phyloP scores from a whole-genome alignment of 305 asterid species.

The Fraxinus xanthoxyloides region DNA sequence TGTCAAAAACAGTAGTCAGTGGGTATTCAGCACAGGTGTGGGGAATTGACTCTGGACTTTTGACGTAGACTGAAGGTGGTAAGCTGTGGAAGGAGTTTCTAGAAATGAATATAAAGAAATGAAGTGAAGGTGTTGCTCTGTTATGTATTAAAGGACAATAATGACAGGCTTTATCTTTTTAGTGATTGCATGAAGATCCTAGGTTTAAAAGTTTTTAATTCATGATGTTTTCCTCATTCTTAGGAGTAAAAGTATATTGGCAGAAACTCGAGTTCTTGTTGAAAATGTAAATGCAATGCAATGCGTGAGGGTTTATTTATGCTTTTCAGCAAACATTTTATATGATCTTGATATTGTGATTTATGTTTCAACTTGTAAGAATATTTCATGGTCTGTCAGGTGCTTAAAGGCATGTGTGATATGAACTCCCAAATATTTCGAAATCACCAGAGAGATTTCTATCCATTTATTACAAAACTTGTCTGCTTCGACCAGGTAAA shows the following conservation, averaged over 20 bases:
- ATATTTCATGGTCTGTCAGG: slow-evolving; percentile 52
- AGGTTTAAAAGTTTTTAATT: background rate
- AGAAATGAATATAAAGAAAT: background rate
- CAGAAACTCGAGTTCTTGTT: background rate
- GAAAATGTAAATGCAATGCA: background rate
- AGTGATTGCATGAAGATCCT: background rate
- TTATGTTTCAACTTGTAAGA: slow-evolving; percentile 1
- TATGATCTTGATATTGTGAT: background rate
- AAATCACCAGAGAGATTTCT: slow-evolving; percentile 78
- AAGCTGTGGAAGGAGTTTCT: background rate
- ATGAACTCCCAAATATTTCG: slow-evolving; percentile 77
- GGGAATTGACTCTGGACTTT: background rate
- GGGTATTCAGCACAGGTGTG: background rate
- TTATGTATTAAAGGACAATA: background rate
- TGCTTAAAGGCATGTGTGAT: slow-evolving; percentile 77
- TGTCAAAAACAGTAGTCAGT: background rate
- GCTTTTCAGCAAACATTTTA: background rate
- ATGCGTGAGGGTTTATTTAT: background rate
- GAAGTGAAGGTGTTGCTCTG: background rate
- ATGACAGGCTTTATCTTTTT: background rate
- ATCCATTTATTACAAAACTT: slow-evolving; percentile 88
- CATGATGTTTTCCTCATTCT: background rate
- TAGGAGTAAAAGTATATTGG: background rate
- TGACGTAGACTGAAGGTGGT: background rate
- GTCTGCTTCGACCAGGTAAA: slow-evolving; percentile 95